phyloP scores from a whole-genome alignment of 1,284 basidiomycete genomes.

The Volvariella volvacea region DNA sequence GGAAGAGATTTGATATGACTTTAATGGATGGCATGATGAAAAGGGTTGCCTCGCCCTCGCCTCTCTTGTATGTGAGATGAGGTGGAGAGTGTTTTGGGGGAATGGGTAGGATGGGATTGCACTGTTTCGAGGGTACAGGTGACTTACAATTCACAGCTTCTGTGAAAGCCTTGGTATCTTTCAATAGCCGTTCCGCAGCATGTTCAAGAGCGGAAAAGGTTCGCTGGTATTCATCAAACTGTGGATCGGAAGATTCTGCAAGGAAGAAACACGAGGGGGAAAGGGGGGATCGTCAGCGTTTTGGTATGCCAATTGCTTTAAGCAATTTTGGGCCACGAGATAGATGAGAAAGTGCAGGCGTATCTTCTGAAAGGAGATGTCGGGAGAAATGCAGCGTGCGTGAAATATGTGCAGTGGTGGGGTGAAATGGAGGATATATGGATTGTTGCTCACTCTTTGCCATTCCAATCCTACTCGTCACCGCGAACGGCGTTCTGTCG shows the following conservation, averaged over 20 bases:
- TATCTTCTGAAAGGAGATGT: too few relatives aligned
- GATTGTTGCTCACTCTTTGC: constrained; percentile 73
- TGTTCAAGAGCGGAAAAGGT: constrained; percentile 77
- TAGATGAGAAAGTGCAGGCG: too few relatives aligned
- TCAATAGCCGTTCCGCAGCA: constrained; percentile 84
- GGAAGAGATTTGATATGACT: not conserved
- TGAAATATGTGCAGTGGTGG: not conserved
- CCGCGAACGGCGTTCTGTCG: constrained; percentile 77
- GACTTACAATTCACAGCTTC: constrained; percentile 77
- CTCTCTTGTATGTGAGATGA: too few relatives aligned
- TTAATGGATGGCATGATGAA: too few relatives aligned
- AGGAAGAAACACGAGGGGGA: not conserved
- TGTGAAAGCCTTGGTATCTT: constrained; percentile 85
- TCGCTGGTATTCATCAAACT: constrained; percentile 79
- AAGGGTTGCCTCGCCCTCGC: too few relatives aligned
- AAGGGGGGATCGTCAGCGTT: too few relatives aligned
- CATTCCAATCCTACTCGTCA: constrained; percentile 84
- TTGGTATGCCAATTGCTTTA: too few relatives aligned
- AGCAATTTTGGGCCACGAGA: too few relatives aligned
- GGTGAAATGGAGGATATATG: not conserved
- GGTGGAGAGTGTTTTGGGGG: too few relatives aligned
- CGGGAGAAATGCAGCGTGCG: too few relatives aligned
- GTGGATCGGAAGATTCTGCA: constrained; percentile 78
- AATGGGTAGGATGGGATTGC: too few relatives aligned
- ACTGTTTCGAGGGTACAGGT: constrained; percentile 12